Evolutionary conservation across 2,329 filamentous ascomycete species (phyloP).

Genomic region (Blastomyces percursus): DNA sequence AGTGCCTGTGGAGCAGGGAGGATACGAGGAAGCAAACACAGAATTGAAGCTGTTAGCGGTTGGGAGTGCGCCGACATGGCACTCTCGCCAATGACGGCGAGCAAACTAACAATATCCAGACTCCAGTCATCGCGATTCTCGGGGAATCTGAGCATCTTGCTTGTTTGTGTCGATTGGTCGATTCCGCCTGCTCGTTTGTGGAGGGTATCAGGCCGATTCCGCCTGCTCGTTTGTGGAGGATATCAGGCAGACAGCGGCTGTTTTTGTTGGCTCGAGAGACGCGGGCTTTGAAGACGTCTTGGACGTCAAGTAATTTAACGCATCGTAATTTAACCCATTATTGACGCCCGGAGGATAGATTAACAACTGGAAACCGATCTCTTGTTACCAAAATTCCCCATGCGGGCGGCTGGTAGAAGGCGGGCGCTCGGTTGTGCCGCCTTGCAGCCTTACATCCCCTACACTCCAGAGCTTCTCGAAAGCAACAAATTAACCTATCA

Average conservation of each 20-base stretch:
- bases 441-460: neutral
- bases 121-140: constrained; percentile 36
- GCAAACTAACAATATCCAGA: constrained; percentile 51
- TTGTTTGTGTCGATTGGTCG: no score
- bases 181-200: neutral
- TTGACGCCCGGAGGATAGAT: neutral
- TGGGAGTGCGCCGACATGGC: constrained; percentile 49
- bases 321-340: neutral
- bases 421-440: neutral
- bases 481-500: neutral
- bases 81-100: constrained; percentile 53
- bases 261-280: neutral
- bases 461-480: neutral
- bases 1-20: constrained; percentile 53
- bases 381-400: neutral
- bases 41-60: constrained; percentile 47
- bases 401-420: neutral
- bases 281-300: neutral
- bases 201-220: neutral
- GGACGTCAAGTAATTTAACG: no score
- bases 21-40: constrained; percentile 49
- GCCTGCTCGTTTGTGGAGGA: neutral
- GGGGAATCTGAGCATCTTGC: constrained; percentile 6
- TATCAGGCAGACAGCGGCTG: neutral
- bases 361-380: neutral